Evolutionary conservation across 2,329 filamentous ascomycete species (phyloP), one percentile per base, ranked within the genome.

Genomic region (Claviceps paspali): DNA sequence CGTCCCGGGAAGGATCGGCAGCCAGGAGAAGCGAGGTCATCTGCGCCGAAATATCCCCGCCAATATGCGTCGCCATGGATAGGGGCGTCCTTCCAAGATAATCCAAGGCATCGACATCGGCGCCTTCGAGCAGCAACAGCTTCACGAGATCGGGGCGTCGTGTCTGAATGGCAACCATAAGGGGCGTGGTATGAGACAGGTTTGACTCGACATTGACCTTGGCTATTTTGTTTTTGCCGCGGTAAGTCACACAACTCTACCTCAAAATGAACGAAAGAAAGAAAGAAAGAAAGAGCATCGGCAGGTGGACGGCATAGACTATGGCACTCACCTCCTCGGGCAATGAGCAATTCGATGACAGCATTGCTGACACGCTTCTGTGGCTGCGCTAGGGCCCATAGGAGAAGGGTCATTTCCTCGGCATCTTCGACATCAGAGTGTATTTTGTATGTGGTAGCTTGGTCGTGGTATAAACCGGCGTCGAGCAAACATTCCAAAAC

Each of bases 321-420:
- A 26, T 28, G 10, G 29, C 14, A 49, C 57, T 52, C 46, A 59
- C 57, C 55, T 33, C 34, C 66, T 48, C 43, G 63, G 50, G 47
- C 56, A n/a, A 81, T 54, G 15, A 81, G 57, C 33, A 73, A 52
- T 43, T 69, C 61, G 38, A 82, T 68, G 30, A 79, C 56, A 4
- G 59, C 52, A 24, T 68, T 72, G 51, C 72, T 76, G 35, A 79
- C 63, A 42, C 65, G 67, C 51, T 79, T 79, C 43, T 77, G 71
- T 0, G 72, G 70, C 43, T 79, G 73, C 6, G 71, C 55, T 36
- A 81, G 59, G 0, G 72, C 65, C 76, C 76, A 81, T 35, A 68
- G 57, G 6, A 81, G 55, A 2, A 76, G 57, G 2, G 70, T 70
- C 31, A 76, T 62, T 8, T 61, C 55, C 50, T 82, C 76, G 3